Conservation (phyloP, 768 basidiomycete genomes). For the Clathrus columnatus region DNA sequence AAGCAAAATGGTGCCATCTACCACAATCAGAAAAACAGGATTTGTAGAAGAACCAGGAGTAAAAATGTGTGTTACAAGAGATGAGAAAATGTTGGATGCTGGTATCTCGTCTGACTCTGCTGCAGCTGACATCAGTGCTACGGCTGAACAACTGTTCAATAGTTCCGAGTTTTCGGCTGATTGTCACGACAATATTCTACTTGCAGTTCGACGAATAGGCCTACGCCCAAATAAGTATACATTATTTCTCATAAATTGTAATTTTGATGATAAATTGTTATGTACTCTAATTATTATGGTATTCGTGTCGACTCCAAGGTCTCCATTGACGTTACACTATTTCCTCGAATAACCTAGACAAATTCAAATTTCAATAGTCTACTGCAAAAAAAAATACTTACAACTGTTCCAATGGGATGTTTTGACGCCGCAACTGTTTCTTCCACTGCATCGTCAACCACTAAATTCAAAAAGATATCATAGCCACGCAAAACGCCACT, state of each 20-base stretch:
- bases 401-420: conserved; percentile 85
- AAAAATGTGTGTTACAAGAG: conserved; percentile 42
- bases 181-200: no score
- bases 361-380: no score
- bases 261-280: no score
- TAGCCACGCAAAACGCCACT: conserved; percentile 93
- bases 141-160: background rate
- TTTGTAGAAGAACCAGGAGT: conserved; percentile 71
- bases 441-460: conserved; percentile 92
- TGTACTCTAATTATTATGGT: no score
- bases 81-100: background rate
- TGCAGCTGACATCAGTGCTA: background rate
- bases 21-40: conserved; percentile 53
- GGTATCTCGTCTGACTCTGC: background rate
- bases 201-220: no score
- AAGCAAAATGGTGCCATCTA: conserved; percentile 51
- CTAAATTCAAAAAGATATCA: conserved; percentile 97
- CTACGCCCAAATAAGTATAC: no score
- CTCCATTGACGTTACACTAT: conserved; percentile 95
- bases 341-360: conserved; percentile 84
- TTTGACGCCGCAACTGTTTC: conserved; percentile 87
- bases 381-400: conserved; percentile 38
- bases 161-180: no score
- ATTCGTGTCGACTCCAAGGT: conserved; percentile 55
- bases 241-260: no score